Evolutionary conservation across 1,284 basidiomycete species (phyloP).

Genomic region (Puccinia novopanici): DNA sequence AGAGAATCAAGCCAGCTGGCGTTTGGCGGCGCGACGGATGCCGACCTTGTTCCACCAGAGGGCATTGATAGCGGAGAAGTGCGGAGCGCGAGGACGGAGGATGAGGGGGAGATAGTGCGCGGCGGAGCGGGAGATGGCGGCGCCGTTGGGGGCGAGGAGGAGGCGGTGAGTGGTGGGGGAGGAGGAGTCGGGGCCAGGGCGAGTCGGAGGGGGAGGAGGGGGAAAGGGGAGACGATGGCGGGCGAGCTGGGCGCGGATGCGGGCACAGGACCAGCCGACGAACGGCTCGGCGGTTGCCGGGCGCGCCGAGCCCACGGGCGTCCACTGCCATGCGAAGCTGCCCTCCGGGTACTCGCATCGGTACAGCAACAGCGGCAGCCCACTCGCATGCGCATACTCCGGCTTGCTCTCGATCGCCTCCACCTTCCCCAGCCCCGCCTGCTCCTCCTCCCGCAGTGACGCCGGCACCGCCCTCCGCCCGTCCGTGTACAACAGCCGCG

Average conservation of each 20-base stretch:
- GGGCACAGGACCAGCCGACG: constrained; percentile 1
- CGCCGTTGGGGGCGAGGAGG: background rate
- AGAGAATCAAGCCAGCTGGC: background rate
- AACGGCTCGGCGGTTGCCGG: background rate
- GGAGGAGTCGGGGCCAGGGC: too few species aligned
- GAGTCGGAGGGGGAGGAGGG: background rate
- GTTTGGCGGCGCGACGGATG: constrained; percentile 8
- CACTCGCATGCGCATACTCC: constrained; percentile 88
- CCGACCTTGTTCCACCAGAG: constrained; percentile 36
- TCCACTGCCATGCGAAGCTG: constrained; percentile 71
- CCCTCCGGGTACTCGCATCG: constrained; percentile 75
- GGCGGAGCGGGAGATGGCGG: background rate
- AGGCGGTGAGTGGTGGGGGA: background rate
- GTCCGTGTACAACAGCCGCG: constrained; percentile 73
- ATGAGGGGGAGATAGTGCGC: constrained; percentile 6
- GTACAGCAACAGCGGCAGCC: constrained; percentile 87
- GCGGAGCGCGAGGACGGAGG: background rate
- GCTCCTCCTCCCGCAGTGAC: background rate
- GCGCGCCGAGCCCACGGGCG: background rate
- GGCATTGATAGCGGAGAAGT: constrained; percentile 14
- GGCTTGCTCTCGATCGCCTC: constrained; percentile 71
- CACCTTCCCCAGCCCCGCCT: constrained; percentile 52
- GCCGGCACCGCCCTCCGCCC: constrained; percentile 52
- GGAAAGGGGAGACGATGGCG: background rate
- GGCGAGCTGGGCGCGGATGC: background rate